A percentile compares a stretch with the other conserved stretches of the same genome.
Conservation (phyloP, 2,329 filamentous ascomycete species). For the Trichoderma citrinoviride region DNA sequence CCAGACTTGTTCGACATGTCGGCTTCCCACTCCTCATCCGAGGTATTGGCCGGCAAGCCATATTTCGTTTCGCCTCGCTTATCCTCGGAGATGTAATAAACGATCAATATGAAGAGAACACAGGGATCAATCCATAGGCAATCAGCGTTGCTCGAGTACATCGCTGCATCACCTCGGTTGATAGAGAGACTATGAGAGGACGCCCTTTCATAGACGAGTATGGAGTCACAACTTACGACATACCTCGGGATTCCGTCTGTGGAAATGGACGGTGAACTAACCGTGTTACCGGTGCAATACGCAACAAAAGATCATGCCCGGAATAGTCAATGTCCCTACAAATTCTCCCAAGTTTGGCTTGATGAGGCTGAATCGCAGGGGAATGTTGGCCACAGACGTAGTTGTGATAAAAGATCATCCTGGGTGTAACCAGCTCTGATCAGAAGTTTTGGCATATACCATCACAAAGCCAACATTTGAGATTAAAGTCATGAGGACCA, state of each 20-base stretch:
- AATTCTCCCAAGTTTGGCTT: constrained; percentile 56
- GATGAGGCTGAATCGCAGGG: constrained; percentile 53
- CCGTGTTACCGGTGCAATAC: constrained; percentile 56
- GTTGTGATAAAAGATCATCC: not conserved
- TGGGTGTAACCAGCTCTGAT: not conserved
- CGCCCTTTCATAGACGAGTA: too few relatives aligned
- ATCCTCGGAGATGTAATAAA: constrained; percentile 48
- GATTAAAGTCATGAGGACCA: not conserved
- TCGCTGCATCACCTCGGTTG: constrained; percentile 31
- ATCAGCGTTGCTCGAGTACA: constrained; percentile 55
- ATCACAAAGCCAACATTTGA: not conserved
- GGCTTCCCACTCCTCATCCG: not conserved
- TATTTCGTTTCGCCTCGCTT: constrained; percentile 44
- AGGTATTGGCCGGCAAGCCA: not conserved
- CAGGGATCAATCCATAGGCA: constrained; percentile 51
- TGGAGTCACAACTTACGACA: constrained; percentile 36
- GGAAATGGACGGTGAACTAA: constrained; percentile 54
- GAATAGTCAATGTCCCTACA: constrained; percentile 59
- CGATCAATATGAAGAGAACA: constrained; percentile 42
- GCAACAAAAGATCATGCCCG: constrained; percentile 52
- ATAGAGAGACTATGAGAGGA: not conserved
- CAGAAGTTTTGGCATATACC: not conserved
- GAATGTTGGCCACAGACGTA: constrained; percentile 44
- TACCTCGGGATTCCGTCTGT: constrained; percentile 50
- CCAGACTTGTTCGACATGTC: not conserved